Evolutionary conservation across 2,329 filamentous ascomycete genomes (phyloP).

Genomic region (Colletotrichum eleusines): DNA sequence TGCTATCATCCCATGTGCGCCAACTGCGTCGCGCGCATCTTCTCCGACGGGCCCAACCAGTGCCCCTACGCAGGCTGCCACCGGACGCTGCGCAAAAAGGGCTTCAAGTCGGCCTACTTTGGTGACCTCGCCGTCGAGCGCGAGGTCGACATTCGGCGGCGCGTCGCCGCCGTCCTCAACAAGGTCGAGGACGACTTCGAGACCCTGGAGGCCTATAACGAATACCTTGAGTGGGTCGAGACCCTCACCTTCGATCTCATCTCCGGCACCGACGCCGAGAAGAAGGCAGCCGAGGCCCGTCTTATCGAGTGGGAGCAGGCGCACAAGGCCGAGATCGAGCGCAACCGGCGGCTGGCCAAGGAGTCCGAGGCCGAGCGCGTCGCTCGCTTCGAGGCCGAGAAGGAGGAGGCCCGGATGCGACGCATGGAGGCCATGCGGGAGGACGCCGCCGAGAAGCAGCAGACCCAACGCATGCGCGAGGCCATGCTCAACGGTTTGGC

Average conservation of each 20-base stretch:
- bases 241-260: constrained; percentile 91
- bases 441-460: constrained; percentile 77
- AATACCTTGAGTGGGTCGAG: constrained; percentile 95
- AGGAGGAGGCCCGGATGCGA: constrained; percentile 73
- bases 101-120: constrained; percentile 91
- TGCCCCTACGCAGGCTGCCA: constrained; percentile 92
- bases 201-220: constrained; percentile 84
- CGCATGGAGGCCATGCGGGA: constrained; percentile 74
- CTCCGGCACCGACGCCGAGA: constrained; percentile 75
- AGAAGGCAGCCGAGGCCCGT: constrained; percentile 57
- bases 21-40: constrained; percentile 94
- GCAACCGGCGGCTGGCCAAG: constrained; percentile 66
- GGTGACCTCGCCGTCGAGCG: constrained; percentile 88
- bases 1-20: constrained; percentile 99
- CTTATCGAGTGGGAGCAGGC: constrained; percentile 75
- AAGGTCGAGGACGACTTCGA: constrained; percentile 92
- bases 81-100: constrained; percentile 85
- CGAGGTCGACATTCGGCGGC: constrained; percentile 89
- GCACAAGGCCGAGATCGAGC: constrained; percentile 77
- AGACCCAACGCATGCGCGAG: constrained; percentile 72
- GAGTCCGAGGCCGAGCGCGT: constrained; percentile 67
- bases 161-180: constrained; percentile 87
- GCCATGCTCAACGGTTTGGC: constrained; percentile 79
- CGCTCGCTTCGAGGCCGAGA: constrained; percentile 71
- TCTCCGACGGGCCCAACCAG: constrained; percentile 89